Base-by-base conservation (phyloP, 495 filamentous ascomycete genomes). In the Margaritispora aquatica region DNA sequence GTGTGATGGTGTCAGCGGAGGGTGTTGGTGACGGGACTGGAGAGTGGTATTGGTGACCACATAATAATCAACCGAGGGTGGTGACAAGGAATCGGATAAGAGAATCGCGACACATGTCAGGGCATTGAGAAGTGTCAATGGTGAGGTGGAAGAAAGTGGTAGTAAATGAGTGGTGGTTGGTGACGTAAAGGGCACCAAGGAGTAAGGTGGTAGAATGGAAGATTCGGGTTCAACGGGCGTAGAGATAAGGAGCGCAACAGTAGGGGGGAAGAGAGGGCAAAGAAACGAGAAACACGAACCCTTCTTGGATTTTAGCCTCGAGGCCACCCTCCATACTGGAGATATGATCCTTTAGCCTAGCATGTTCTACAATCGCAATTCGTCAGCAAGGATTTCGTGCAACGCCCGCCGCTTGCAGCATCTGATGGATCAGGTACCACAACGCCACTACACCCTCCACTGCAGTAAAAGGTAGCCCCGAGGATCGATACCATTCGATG, bases 251-350 rank as follows among this genome's bases (percentile, higher is more conserved):
- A 23, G 24, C 20, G 20, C 11, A 3, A n/a, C 7, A n/a, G 38
- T 21, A 31, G 57, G 34, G 48, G 48, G 50, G 29, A 38, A 31
- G 31, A 26, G 10, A 54, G 2, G 2, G 55, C 10, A 26, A 48
- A 34, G 29, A 5, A 34, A 24, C 11, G 20, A 5, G 29, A 44
- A 23, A 44, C n/a, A 55, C 64, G 38, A 44, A 67, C 64, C 91
- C 95, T 89, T 99, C 94, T 64, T 96, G 80, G 47, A 99, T 85
- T 67, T 78, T 84, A 26, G 94, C 90, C 74, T 97, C 95, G 38
- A 99, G 82, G 61, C 88, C 87, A 53, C 90, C 91, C 20, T 88
- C 80, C 93, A 99, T 97, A 55, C 77, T 80, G 1, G 89, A 73
- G 49, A 99, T 84, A 72, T 99, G 89, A 41, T 95, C 90, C 70